Evolutionary conservation across 2,329 filamentous ascomycete genomes (phyloP).

Genomic region (Calcarisporium arbuscula): DNA sequence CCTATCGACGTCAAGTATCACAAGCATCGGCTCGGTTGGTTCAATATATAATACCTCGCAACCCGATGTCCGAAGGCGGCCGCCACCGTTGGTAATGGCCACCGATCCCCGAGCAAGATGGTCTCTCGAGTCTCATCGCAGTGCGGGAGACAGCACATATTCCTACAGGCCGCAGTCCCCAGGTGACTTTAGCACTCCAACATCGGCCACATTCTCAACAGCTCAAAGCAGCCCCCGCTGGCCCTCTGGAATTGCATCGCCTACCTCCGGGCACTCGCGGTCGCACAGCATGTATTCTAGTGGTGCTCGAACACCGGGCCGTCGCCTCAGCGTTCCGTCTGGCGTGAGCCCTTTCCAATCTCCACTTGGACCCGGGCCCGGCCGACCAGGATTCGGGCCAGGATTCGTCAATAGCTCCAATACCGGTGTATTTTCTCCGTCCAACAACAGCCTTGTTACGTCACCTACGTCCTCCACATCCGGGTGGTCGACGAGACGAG

Average conservation of each 20-base stretch:
- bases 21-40: slow-evolving; percentile 59
- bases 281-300: slow-evolving; percentile 64
- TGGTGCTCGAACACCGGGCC: slow-evolving; percentile 59
- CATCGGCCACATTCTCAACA: slow-evolving; percentile 74
- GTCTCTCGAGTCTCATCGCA: slow-evolving; percentile 63
- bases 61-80: slow-evolving; percentile 64
- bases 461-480: slow-evolving; percentile 60
- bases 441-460: slow-evolving; percentile 55
- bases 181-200: slow-evolving; percentile 73
- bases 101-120: slow-evolving; percentile 61
- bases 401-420: slow-evolving; percentile 50
- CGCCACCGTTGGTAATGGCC: slow-evolving; percentile 77
- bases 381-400: slow-evolving; percentile 49
- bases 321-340: slow-evolving; percentile 78
- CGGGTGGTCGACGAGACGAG: slow-evolving; percentile 53
- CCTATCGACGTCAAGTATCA: slow-evolving; percentile 80
- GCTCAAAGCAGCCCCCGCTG: slow-evolving; percentile 73
- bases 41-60: slow-evolving; percentile 63
- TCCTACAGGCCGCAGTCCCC: slow-evolving; percentile 60
- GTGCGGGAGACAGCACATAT: slow-evolving; percentile 54
- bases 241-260: slow-evolving; percentile 63
- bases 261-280: slow-evolving; percentile 61
- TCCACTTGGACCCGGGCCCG: slow-evolving; percentile 48
- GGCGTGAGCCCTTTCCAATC: slow-evolving; percentile 67
- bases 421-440: slow-evolving; percentile 46